phyloP scores from a whole-genome alignment of 768 basidiomycete genomes.

The Punctularia strigosozonata region DNA sequence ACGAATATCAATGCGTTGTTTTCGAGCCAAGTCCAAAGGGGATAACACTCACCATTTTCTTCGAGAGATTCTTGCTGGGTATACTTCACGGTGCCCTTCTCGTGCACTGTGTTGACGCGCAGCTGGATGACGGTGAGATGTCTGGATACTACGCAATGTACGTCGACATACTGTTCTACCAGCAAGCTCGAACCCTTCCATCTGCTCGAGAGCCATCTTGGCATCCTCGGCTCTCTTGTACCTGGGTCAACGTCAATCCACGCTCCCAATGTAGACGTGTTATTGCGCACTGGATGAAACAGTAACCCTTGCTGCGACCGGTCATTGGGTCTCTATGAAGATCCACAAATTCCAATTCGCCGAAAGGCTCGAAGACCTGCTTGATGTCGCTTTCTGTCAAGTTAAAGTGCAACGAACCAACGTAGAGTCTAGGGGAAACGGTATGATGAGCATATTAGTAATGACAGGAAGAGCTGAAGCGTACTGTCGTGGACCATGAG shows the following conservation, averaged over 20 bases:
- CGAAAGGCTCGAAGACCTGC: conserved; percentile 99
- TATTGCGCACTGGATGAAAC: conserved; percentile 80
- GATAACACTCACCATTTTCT: conserved; percentile 77
- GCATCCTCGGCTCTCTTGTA: conserved; percentile 90
- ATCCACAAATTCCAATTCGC: conserved; percentile 96
- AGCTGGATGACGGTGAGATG: conserved; percentile 33
- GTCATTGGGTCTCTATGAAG: conserved; percentile 92
- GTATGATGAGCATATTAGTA: conserved; percentile 5
- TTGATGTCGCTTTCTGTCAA: conserved; percentile 94
- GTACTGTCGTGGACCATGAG: conserved; percentile 74
- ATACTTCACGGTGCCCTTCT: conserved; percentile 72
- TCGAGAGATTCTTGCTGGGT: conserved; percentile 75
- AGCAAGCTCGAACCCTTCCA: conserved; percentile 98
- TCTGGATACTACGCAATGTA: conserved; percentile 7
- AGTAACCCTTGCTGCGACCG: conserved; percentile 94
- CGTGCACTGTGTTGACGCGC: conserved; percentile 86
- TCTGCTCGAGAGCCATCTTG: conserved; percentile 93
- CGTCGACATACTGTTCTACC: conserved; percentile 66
- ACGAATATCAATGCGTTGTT: not conserved
- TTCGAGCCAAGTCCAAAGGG: not conserved
- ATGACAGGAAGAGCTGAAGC: conserved; percentile 21
- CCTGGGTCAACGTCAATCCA: conserved; percentile 23
- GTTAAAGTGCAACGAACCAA: conserved; percentile 94
- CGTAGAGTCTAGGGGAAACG: conserved; percentile 60
- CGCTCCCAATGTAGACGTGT: not conserved